Evolutionary conservation across 2,329 filamentous ascomycete genomes (phyloP).

Genomic region (Alternaria alternata): DNA sequence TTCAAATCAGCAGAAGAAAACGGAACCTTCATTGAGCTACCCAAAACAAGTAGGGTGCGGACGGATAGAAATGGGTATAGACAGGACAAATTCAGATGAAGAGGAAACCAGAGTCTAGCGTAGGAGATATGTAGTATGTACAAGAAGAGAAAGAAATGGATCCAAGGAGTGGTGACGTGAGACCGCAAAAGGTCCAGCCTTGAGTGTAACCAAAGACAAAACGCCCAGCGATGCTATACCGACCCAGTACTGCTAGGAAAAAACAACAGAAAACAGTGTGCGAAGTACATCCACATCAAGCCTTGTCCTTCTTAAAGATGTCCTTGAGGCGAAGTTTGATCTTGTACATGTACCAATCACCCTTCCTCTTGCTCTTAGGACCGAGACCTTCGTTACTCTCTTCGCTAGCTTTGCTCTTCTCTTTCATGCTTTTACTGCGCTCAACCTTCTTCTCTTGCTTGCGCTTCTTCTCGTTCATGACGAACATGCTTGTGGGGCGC

Average conservation of each 20-base stretch:
- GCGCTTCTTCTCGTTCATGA: conserved; percentile 43
- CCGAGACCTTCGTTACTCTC: conserved; percentile 15
- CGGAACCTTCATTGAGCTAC: background rate
- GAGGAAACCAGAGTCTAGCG: background rate
- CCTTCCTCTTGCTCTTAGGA: conserved; percentile 16
- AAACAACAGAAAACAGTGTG: background rate
- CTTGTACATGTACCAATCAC: conserved; percentile 27
- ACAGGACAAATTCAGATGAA: background rate
- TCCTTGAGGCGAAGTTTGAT: conserved; percentile 22
- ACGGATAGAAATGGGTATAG: conserved; percentile 6
- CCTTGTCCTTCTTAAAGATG: conserved; percentile 21
- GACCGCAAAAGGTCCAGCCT: background rate
- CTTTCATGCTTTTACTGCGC: conserved; percentile 37
- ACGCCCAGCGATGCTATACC: background rate
- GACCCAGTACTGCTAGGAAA: background rate
- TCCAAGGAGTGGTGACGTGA: conserved; percentile 1
- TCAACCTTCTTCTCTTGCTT: conserved; percentile 41
- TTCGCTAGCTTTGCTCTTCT: conserved; percentile 28
- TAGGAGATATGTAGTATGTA: background rate
- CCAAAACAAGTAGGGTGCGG: background rate
- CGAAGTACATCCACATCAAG: background rate
- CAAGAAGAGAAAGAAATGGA: background rate
- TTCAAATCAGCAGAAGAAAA: background rate
- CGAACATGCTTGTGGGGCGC: conserved; percentile 45
- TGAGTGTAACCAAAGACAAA: background rate